Conservation (phyloP, 768 basidiomycete genomes). For the Amanita subjunquillea region DNA sequence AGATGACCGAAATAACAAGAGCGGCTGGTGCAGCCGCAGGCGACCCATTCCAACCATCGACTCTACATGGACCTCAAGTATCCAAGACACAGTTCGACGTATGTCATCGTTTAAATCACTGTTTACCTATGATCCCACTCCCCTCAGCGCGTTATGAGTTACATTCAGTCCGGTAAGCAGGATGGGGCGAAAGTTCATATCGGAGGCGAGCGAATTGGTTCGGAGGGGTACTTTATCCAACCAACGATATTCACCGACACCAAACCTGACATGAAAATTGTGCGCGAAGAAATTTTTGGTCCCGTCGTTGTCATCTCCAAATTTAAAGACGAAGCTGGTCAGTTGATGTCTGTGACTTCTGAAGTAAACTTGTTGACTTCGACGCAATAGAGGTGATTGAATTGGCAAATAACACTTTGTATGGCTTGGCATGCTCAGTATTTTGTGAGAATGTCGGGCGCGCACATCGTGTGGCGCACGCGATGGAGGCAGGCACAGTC, state of each 20-base stretch:
- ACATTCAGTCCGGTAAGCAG: slow-evolving; percentile 66
- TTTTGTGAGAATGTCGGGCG: slow-evolving; percentile 50
- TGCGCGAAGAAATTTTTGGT: slow-evolving; percentile 65
- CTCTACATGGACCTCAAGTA: slow-evolving; percentile 72
- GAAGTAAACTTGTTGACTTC: neutral
- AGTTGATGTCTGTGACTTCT: neutral
- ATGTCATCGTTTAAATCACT: slow-evolving; percentile 12
- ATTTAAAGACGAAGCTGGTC: slow-evolving; percentile 47
- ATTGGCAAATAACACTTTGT: slow-evolving; percentile 55
- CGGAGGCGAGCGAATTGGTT: slow-evolving; percentile 51
- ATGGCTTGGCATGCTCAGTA: slow-evolving; percentile 62
- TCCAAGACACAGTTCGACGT: slow-evolving; percentile 69
- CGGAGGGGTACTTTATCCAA: slow-evolving; percentile 56
- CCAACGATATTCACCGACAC: slow-evolving; percentile 66
- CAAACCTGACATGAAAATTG: slow-evolving; percentile 56
- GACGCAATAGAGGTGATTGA: slow-evolving; percentile 29
- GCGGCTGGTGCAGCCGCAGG: slow-evolving; percentile 42
- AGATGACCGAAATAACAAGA: slow-evolving; percentile 46
- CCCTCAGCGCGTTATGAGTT: slow-evolving; percentile 52
- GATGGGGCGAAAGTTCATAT: slow-evolving; percentile 53
- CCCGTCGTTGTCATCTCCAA: slow-evolving; percentile 65
- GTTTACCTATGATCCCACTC: neutral
- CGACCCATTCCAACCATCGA: slow-evolving; percentile 51
- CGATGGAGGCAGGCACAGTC: slow-evolving; percentile 54
- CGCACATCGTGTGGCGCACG: slow-evolving; percentile 31